phyloP scores from a whole-genome alignment of 2,329 filamentous ascomycete species.

The Colletotrichum coccodes region DNA sequence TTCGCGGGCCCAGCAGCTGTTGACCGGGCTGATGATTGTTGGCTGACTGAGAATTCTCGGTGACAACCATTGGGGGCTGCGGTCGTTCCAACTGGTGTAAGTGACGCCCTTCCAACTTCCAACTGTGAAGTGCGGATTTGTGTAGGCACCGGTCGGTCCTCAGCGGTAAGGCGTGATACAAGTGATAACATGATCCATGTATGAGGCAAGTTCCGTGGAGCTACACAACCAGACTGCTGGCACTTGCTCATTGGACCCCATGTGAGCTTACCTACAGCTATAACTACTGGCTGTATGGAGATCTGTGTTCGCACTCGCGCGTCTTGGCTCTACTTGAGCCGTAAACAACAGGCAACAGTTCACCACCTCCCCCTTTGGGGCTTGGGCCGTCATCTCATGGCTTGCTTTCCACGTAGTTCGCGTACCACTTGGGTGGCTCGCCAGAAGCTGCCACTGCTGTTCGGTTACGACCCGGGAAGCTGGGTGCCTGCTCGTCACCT shows the following conservation, averaged over 20 bases:
- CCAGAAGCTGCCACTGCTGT: background rate
- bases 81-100: background rate
- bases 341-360: background rate
- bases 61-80: background rate
- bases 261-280: background rate
- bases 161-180: background rate
- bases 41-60: background rate
- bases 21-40: background rate
- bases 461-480: background rate
- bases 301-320: slow-evolving; percentile 15
- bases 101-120: background rate
- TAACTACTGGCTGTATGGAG: background rate
- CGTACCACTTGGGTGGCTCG: slow-evolving; percentile 6
- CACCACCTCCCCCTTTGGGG: background rate
- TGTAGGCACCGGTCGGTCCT: background rate
- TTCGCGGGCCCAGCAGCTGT: background rate
- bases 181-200: background rate
- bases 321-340: background rate
- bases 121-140: background rate
- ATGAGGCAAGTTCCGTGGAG: background rate
- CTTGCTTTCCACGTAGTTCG: background rate
- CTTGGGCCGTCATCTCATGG: background rate
- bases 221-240: slow-evolving; percentile 10
- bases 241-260: slow-evolving; percentile 3
- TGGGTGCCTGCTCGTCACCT: slow-evolving; percentile 2